Percentiles rank a stretch among this genome's conserved stretches.
Evolutionary conservation across 2,329 filamentous ascomycete genomes (phyloP).

Genomic region (Arachnopeziza araneosa): DNA sequence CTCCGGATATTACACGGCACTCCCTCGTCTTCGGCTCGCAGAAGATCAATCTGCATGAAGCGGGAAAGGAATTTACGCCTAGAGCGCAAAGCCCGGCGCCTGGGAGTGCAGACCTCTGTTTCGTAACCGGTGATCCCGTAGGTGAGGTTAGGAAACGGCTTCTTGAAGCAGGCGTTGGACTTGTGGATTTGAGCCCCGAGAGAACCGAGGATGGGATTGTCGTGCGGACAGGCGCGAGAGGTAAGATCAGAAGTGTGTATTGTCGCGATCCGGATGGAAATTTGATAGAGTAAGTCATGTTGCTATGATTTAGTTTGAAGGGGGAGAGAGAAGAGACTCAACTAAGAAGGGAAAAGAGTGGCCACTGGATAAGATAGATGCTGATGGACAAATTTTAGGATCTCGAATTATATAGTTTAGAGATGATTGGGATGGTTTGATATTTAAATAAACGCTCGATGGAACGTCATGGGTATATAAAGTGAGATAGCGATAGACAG

Average conservation of each 20-base stretch:
- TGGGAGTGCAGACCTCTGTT: conserved; percentile 56
- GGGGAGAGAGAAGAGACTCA: neutral
- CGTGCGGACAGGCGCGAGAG: conserved; percentile 48
- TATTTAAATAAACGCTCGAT: neutral
- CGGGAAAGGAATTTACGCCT: conserved; percentile 53
- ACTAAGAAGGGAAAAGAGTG: neutral
- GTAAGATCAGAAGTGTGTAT: conserved; percentile 52
- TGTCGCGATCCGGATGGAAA: conserved; percentile 57
- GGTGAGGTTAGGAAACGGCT: conserved; percentile 40
- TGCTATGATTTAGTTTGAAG: conserved; percentile 5
- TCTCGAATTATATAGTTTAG: conserved; percentile 7
- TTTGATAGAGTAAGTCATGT: conserved; percentile 46
- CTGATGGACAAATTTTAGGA: conserved; percentile 1
- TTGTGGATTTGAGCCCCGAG: conserved; percentile 31
- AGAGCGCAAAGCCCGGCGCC: conserved; percentile 48
- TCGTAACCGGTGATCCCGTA: conserved; percentile 47
- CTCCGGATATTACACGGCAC: conserved; percentile 37
- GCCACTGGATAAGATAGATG: neutral
- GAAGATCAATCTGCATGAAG: conserved; percentile 57
- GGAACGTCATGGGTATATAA: neutral
- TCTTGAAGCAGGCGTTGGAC: conserved; percentile 39
- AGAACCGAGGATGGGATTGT: conserved; percentile 44
- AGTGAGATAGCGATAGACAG: neutral
- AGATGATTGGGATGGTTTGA: neutral
- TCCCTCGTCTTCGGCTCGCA: conserved; percentile 52